Conservation (phyloP, 192 early-diverging fungal genomes). For the Linnemannia schmuckeri region DNA sequence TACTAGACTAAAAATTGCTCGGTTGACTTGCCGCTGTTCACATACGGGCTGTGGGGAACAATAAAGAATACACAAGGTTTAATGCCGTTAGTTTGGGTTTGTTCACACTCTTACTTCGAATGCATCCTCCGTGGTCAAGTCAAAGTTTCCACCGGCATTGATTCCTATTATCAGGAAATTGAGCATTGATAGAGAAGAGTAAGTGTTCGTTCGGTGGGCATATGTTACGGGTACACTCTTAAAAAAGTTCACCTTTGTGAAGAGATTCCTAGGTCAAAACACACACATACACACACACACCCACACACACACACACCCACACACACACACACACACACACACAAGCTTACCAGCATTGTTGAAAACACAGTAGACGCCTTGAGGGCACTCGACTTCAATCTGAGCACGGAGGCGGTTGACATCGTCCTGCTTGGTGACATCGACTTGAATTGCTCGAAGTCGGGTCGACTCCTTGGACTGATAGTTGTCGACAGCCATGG, state of each 20-base stretch:
- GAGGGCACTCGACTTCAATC: slow-evolving; percentile 39
- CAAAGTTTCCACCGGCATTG: slow-evolving; percentile 43
- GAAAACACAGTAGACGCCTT: slow-evolving; percentile 47
- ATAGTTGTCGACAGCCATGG: slow-evolving; percentile 27
- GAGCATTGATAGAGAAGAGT: not conserved
- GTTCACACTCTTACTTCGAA: slow-evolving; percentile 25
- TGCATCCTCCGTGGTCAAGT: slow-evolving; percentile 29
- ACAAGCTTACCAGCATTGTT: slow-evolving; percentile 49
- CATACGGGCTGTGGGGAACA: not conserved
- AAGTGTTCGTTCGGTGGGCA: not conserved
- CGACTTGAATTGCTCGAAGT: slow-evolving; percentile 35
- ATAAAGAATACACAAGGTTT: not conserved
- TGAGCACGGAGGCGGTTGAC: slow-evolving; percentile 32
- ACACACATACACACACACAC: too few species aligned
- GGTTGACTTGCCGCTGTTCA: not conserved
- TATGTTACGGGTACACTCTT: too few species aligned
- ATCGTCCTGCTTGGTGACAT: slow-evolving; percentile 50
- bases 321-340: too few species aligned
- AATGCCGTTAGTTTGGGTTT: not conserved
- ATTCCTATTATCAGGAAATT: slow-evolving; percentile 9
- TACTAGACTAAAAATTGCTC: not conserved
- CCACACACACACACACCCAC: too few species aligned
- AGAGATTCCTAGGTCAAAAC: too few species aligned
- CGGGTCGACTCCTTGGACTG: slow-evolving; percentile 28
- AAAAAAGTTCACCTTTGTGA: too few species aligned